A percentile compares a stretch with the other conserved stretches of the same genome.
Evolutionary conservation across 345 rosid genomes (phyloP).

Genomic region (Geranium brycei): DNA sequence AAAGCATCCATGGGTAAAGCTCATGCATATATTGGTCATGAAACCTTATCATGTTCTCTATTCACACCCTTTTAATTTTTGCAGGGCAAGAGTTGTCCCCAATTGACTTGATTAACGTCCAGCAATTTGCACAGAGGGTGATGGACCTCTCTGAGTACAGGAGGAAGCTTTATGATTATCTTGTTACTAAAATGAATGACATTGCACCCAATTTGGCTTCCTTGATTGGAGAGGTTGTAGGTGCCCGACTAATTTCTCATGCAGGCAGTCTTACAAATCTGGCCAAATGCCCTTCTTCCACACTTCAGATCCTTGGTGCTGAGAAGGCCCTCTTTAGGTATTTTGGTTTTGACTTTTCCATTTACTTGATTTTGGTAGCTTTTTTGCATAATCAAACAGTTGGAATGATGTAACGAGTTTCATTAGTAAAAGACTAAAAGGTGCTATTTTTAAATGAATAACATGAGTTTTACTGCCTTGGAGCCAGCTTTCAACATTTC

Average conservation of each 20-base stretch:
- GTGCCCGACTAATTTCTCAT: constrained; percentile 88
- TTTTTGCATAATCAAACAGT: neutral
- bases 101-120: constrained; percentile 74
- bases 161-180: constrained; percentile 76
- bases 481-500: too few species aligned
- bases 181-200: constrained; percentile 75
- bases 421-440: too few species aligned
- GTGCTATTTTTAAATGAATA: too few species aligned
- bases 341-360: neutral
- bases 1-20: constrained; percentile 88
- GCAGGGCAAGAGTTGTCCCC: constrained; percentile 83
- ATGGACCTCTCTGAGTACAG: constrained; percentile 79
- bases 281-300: constrained; percentile 97
- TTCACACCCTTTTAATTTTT: constrained; percentile 9
- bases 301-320: constrained; percentile 97
- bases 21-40: constrained; percentile 4
- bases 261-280: constrained; percentile 96
- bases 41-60: neutral
- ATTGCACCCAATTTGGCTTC: constrained; percentile 93
- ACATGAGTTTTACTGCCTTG: too few species aligned
- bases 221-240: constrained; percentile 86
- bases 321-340: constrained; percentile 96
- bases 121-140: constrained; percentile 69
- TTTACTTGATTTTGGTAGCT: neutral
- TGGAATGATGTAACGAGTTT: neutral